These are phyloP conservation scores for Cicer arietinum DNA, from an alignment of 306 rosid genomes.

Conservation along the genomic window DNA sequence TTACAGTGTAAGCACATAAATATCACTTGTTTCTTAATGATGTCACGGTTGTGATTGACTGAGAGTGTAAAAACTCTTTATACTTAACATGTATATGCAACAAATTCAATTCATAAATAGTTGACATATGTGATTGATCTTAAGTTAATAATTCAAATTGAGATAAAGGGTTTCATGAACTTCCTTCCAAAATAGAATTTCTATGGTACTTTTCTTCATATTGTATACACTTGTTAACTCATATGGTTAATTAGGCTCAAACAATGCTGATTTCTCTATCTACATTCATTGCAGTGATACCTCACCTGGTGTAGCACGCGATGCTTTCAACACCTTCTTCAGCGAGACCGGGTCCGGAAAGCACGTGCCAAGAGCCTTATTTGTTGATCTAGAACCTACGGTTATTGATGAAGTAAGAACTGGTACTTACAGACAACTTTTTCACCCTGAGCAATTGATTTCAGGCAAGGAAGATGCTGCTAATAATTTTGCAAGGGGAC, in stretches of 20 bases:
- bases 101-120: slow-evolving; percentile 2
- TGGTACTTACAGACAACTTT: slow-evolving; percentile 73
- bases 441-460: slow-evolving; percentile 80
- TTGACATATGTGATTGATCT: neutral
- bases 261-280: slow-evolving; percentile 35
- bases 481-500: slow-evolving; percentile 80
- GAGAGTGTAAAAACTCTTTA: too few relatives aligned
- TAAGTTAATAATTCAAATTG: slow-evolving; percentile 12
- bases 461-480: slow-evolving; percentile 90
- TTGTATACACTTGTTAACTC: slow-evolving; percentile 7
- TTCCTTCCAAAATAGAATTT: neutral
- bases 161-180: slow-evolving; percentile 10
- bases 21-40: too few relatives aligned
- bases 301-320: slow-evolving; percentile 57
- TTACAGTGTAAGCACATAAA: too few relatives aligned
- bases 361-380: slow-evolving; percentile 76
- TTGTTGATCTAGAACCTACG: slow-evolving; percentile 79
- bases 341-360: slow-evolving; percentile 74
- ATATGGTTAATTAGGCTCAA: slow-evolving; percentile 11
- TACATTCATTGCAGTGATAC: slow-evolving; percentile 74
- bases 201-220: slow-evolving; percentile 5
- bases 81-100: too few relatives aligned
- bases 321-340: slow-evolving; percentile 79
- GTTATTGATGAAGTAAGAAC: slow-evolving; percentile 73
- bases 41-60: too few relatives aligned